Conservation (phyloP, 805 yeast species). For the Lipomyces yamadae region DNA sequence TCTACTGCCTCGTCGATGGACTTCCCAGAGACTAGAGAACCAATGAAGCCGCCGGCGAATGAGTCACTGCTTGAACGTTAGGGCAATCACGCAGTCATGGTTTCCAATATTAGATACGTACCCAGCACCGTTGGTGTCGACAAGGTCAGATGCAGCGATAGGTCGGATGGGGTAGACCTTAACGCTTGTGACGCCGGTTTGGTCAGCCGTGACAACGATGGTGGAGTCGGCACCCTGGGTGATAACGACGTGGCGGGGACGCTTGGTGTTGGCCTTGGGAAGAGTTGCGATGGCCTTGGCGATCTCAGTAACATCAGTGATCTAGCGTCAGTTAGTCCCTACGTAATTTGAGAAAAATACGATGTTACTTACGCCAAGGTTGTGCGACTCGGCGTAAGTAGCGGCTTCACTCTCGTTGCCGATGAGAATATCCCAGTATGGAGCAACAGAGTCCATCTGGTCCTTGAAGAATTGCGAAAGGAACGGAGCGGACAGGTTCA, state of each 20-base stretch:
- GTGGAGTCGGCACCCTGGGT: conserved; percentile 97
- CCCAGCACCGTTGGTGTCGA: conserved; percentile 96
- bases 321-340: conserved; percentile 26
- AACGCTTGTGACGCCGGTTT: conserved; percentile 54
- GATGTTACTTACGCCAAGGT: conserved; percentile 46
- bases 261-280: conserved; percentile 70
- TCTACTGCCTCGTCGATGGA: conserved; percentile 64
- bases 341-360: not conserved
- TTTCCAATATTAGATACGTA: not conserved
- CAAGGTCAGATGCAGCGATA: conserved; percentile 67
- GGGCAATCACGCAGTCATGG: not conserved
- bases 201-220: conserved; percentile 51
- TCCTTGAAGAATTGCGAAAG: conserved; percentile 94
- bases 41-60: conserved; percentile 94
- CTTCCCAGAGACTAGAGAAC: conserved; percentile 80
- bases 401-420: conserved; percentile 98
- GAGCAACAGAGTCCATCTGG: conserved; percentile 75
- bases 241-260: conserved; percentile 85
- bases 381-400: conserved; percentile 88
- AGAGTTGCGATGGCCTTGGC: conserved; percentile 81
- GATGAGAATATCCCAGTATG: conserved; percentile 87
- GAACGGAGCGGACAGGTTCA: conserved; percentile 97
- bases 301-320: conserved; percentile 69
- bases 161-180: conserved; percentile 70
- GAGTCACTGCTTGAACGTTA: conserved; percentile 64